phyloP scores from a whole-genome alignment of 1,284 basidiomycete species.

The Ustilago cynodontis region DNA sequence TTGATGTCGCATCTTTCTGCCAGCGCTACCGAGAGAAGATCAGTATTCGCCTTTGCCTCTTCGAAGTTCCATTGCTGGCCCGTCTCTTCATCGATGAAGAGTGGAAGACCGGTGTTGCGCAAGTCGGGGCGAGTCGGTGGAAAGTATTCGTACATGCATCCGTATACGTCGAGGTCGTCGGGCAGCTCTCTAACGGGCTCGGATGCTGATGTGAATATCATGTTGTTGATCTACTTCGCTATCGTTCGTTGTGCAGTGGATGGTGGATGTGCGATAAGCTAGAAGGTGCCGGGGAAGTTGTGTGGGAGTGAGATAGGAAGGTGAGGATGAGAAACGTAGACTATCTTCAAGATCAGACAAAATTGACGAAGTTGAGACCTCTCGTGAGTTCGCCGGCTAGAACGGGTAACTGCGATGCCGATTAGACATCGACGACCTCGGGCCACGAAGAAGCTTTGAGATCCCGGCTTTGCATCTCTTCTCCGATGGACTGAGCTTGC shows the following conservation, averaged over 20 bases:
- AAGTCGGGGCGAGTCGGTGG: constrained; percentile 50
- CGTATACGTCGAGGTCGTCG: constrained; percentile 57
- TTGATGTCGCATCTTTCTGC: constrained; percentile 24
- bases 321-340: not conserved
- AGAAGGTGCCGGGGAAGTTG: not conserved
- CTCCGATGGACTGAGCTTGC: not conserved
- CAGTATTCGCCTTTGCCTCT: constrained; percentile 44
- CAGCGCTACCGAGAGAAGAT: constrained; percentile 47
- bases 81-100: constrained; percentile 62
- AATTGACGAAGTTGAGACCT: not conserved
- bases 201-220: constrained; percentile 51
- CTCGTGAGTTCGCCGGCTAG: not conserved
- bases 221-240: not conserved
- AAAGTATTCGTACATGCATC: constrained; percentile 58
- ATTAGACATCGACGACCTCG: not conserved
- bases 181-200: constrained; percentile 48
- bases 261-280: not conserved
- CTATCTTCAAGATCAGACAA: not conserved
- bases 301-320: not conserved
- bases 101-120: constrained; percentile 49
- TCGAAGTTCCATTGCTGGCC: constrained; percentile 54
- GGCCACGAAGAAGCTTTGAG: not conserved
- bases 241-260: not conserved
- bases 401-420: not conserved
- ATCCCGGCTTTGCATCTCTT: not conserved